Conservation (phyloP, 208 protist species). For the Crithidia expoeki region DNA sequence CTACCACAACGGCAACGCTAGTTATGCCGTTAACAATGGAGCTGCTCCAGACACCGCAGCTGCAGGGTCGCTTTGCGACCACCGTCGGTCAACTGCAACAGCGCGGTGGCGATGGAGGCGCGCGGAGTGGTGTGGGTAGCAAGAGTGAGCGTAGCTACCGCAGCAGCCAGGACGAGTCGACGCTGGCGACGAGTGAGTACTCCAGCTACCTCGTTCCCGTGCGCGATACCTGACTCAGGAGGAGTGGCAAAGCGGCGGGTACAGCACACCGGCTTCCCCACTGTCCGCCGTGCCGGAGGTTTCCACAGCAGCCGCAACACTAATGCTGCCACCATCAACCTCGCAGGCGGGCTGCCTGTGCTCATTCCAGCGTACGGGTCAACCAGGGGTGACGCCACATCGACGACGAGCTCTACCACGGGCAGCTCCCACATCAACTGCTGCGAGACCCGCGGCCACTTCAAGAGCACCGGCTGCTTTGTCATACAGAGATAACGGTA, state of each 20-base stretch:
- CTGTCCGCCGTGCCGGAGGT: neutral
- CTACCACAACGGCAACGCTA: neutral
- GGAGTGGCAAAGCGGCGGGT: constrained; percentile 23
- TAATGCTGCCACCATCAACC: neutral
- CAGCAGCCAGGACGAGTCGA: constrained; percentile 14
- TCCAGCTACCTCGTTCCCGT: constrained; percentile 41
- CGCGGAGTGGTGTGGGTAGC: neutral
- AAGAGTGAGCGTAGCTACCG: neutral
- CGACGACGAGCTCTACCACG: neutral
- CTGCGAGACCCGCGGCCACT: too few species aligned
- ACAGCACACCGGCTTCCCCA: neutral
- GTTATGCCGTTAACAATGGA: constrained; percentile 39
- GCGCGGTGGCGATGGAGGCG: neutral
- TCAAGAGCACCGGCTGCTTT: neutral
- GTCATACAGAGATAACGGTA: neutral
- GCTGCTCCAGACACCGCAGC: constrained; percentile 38
- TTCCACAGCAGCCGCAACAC: neutral
- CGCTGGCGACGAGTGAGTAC: constrained; percentile 31
- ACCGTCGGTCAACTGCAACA: neutral
- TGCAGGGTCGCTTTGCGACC: constrained; percentile 26
- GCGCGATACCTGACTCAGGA: constrained; percentile 47
- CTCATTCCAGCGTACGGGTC: neutral
- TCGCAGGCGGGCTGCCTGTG: neutral
- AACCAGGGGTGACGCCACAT: neutral
- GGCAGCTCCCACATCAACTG: too few species aligned